These are phyloP conservation scores for Phialemoniopsis sp. DNA, from an alignment of 2,329 filamentous ascomycete species.

Conservation along the genomic window DNA sequence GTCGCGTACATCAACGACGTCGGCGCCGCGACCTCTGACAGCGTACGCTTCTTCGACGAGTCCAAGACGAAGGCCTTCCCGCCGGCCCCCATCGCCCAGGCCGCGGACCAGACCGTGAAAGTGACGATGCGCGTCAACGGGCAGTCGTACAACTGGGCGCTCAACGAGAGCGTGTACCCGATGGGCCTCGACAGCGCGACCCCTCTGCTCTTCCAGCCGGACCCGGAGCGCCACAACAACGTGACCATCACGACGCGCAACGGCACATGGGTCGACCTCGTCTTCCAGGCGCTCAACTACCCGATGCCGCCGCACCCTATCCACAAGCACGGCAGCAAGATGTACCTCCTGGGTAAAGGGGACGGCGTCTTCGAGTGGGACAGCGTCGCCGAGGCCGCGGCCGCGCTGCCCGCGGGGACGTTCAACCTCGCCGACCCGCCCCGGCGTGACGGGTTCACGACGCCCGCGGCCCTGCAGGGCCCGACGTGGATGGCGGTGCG, in stretches of 20 bases:
- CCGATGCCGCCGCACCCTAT: slow-evolving; percentile 55
- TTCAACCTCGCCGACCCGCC: slow-evolving; percentile 57
- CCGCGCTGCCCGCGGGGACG: slow-evolving; percentile 35
- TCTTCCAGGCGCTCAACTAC: slow-evolving; percentile 37
- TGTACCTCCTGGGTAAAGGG: slow-evolving; percentile 51
- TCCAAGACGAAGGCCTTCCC: slow-evolving; percentile 41
- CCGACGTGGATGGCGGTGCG: slow-evolving; percentile 45
- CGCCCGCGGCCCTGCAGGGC: slow-evolving; percentile 21
- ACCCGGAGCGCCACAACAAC: slow-evolving; percentile 28
- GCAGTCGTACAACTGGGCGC: slow-evolving; percentile 48
- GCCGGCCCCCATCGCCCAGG: slow-evolving; percentile 31
- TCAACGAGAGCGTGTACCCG: slow-evolving; percentile 41
- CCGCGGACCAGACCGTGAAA: slow-evolving; percentile 42
- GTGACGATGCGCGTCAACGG: slow-evolving; percentile 32
- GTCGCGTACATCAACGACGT: slow-evolving; percentile 43
- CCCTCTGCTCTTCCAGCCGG: slow-evolving; percentile 43
- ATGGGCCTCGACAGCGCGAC: slow-evolving; percentile 23
- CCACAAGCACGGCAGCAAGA: slow-evolving; percentile 62
- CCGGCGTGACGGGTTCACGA: slow-evolving; percentile 43
- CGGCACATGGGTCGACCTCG: slow-evolving; percentile 51
- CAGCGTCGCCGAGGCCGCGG: slow-evolving; percentile 47
- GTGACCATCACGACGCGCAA: slow-evolving; percentile 42
- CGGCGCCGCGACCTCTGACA: slow-evolving; percentile 35
- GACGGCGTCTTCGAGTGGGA: slow-evolving; percentile 45
- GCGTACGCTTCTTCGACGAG: slow-evolving; percentile 41